Evolutionary conservation across 2,329 filamentous ascomycete species (phyloP), one percentile per base, ranked within the genome.

Genomic region (Alternaria novae-zelandiae): DNA sequence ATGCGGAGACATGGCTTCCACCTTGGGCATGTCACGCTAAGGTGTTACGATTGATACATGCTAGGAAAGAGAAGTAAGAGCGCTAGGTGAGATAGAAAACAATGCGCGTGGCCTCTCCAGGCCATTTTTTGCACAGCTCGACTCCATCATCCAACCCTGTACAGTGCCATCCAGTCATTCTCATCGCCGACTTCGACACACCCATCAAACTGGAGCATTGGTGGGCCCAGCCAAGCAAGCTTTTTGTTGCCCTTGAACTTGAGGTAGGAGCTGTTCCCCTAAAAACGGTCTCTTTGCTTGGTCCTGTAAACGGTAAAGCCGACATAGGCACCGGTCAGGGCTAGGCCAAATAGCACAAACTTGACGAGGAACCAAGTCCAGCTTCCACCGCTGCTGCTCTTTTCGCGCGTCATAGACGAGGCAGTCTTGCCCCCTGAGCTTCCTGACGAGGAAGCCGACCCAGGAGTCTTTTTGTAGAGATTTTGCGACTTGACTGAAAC

Each of bases 401-500:
- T 82, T 64, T 77, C 79, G 72, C 83, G 61, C 60, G 81, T 76
- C 68, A 82, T 83, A 50, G 73, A 67, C 55, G 66, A 70, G 7
- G 57, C 64, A 6, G 61, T 58, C 60, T 71, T 70, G 17, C 47
- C 53, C 23, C 63, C 62, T 10, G 62, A n/a, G 45, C 49, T 46
- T 25, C 59, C 51, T 43, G 63, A 54, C 4, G 59, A 50, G 12
- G 54, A 41, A 25, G 28, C 15, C 8, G 74, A 66, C 44, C 63
- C 61, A 17, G 70, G 70, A 53, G 70, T 74, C 63, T 71, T 88
- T 73, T 87, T 89, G 84, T 98, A 98, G 66, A 99, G 84, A 81
- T 97, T 99, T 85, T 91, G 91, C 61, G 95, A 90, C 68, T 89
- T 86, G 73, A 99, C 87, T 54, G 89, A 91, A 78, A 98, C 89